phyloP scores from a whole-genome alignment of 805 yeast genomes.

The Kluyveromyces dobzhanskii region DNA sequence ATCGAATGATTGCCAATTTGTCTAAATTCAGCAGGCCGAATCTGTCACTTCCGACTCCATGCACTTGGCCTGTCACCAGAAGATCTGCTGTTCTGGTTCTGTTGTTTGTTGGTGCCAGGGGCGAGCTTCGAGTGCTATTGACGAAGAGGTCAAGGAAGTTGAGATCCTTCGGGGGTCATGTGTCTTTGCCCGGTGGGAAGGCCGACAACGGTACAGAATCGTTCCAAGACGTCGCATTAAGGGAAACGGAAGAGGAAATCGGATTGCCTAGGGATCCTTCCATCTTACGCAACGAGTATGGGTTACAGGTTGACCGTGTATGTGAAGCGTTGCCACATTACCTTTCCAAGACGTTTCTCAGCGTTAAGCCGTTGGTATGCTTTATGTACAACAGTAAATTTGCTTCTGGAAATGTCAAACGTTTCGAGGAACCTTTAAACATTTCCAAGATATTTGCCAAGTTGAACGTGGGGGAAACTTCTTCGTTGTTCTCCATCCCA shows the following conservation, averaged over 20 bases:
- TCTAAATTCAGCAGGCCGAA: constrained; percentile 11
- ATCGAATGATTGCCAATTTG: constrained; percentile 15
- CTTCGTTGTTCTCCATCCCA: constrained; percentile 65
- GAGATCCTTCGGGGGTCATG: constrained; percentile 78
- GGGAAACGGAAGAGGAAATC: constrained; percentile 85
- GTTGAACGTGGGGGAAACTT: constrained; percentile 70
- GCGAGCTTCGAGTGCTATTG: constrained; percentile 68
- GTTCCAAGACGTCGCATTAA: constrained; percentile 64
- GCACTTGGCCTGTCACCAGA: constrained; percentile 66
- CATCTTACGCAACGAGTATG: constrained; percentile 35
- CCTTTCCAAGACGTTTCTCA: constrained; percentile 70
- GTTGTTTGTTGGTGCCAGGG: constrained; percentile 60
- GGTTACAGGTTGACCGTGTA: constrained; percentile 52
- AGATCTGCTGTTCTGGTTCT: constrained; percentile 75
- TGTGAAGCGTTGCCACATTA: constrained; percentile 61
- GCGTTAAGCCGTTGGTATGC: constrained; percentile 76
- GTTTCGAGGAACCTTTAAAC: constrained; percentile 27
- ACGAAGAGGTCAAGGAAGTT: constrained; percentile 69
- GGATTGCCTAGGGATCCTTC: constrained; percentile 52
- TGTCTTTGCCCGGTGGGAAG: constrained; percentile 90
- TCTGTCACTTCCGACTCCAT: constrained; percentile 18
- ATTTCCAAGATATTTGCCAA: constrained; percentile 29
- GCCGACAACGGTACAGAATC: constrained; percentile 62
- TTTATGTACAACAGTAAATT: constrained; percentile 36
- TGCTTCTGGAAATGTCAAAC: constrained; percentile 13